Evolutionary conservation across 1,139 yeast genomes (phyloP).

Genomic region (Pichia sp.): DNA sequence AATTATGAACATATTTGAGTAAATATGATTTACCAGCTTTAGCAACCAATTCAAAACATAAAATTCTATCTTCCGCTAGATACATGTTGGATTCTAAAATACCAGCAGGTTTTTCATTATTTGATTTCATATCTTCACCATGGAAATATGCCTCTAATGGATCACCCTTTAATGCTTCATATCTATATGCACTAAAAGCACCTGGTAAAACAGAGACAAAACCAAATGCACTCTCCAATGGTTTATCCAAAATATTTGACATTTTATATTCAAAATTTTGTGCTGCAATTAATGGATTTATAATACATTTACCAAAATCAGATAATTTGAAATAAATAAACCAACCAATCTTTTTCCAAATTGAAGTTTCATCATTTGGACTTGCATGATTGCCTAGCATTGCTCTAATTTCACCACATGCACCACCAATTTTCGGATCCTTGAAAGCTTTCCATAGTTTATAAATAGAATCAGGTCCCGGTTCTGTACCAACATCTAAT

Average conservation of each 20-base stretch:
- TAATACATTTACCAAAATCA: conserved; percentile 33
- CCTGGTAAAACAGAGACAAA: conserved; percentile 80
- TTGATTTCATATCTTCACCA: conserved; percentile 67
- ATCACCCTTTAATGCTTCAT: conserved; percentile 65
- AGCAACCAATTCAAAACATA: conserved; percentile 80
- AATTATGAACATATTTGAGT: conserved; percentile 65
- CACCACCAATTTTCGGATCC: conserved; percentile 72
- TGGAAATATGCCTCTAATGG: conserved; percentile 76
- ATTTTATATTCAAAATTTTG: conserved; percentile 83
- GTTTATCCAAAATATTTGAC: conserved; percentile 76
- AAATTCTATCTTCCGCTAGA: conserved; percentile 76
- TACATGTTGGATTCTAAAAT: conserved; percentile 76
- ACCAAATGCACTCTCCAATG: conserved; percentile 76
- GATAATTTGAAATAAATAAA: conserved; percentile 17
- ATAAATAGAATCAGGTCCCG: conserved; percentile 64
- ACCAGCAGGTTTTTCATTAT: conserved; percentile 45
- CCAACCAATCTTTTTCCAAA: conserved; percentile 19
- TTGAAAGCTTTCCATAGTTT: conserved; percentile 72
- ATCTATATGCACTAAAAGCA: conserved; percentile 80
- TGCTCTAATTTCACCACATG: conserved; percentile 80
- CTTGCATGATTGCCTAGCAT: conserved; percentile 45
- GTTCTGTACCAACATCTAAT: conserved; percentile 78
- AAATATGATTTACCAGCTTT: conserved; percentile 54
- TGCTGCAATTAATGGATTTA: conserved; percentile 75
- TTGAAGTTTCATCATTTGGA: conserved; percentile 35